Percentiles rank a stretch among this genome's conserved stretches.
Conservation (phyloP, 2,329 filamentous ascomycete species). For the Penicillium hesseltinei region DNA sequence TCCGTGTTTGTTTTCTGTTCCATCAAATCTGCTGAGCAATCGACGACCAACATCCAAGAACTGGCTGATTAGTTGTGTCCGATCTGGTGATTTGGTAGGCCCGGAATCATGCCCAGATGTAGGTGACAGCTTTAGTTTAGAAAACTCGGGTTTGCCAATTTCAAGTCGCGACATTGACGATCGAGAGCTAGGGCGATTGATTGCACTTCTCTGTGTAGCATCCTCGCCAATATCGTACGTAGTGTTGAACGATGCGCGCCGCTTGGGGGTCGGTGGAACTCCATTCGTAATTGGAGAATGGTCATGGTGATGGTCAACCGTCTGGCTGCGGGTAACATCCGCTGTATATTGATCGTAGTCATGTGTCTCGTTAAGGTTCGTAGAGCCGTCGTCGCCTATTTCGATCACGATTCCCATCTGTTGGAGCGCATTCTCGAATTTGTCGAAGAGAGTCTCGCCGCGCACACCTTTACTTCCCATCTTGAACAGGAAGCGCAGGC, state of each 20-base stretch:
- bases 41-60: constrained; percentile 41
- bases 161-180: constrained; percentile 46
- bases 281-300: constrained; percentile 28
- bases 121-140: constrained; percentile 21
- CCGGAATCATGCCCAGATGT: constrained; percentile 10
- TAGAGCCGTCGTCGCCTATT: constrained; percentile 49
- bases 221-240: constrained; percentile 54
- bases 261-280: constrained; percentile 32
- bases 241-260: constrained; percentile 57
- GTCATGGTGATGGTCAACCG: constrained; percentile 18
- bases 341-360: constrained; percentile 27
- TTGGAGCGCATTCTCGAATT: constrained; percentile 66
- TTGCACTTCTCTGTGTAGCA: constrained; percentile 45
- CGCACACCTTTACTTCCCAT: constrained; percentile 63
- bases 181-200: constrained; percentile 42
- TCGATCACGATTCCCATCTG: constrained; percentile 72
- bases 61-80: constrained; percentile 39
- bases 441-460: constrained; percentile 61
- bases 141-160: constrained; percentile 37
- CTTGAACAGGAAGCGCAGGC: constrained; percentile 75
- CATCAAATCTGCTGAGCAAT: constrained; percentile 35
- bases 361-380: constrained; percentile 34
- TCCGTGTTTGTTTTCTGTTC: constrained; percentile 20
- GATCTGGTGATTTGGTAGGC: constrained; percentile 29
- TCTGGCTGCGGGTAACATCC: constrained; percentile 24